Evolutionary conservation across 176 grass and related monocot genomes (phyloP), one percentile per base, ranked within the genome.

Genomic region (Phyllostachys edulis): DNA sequence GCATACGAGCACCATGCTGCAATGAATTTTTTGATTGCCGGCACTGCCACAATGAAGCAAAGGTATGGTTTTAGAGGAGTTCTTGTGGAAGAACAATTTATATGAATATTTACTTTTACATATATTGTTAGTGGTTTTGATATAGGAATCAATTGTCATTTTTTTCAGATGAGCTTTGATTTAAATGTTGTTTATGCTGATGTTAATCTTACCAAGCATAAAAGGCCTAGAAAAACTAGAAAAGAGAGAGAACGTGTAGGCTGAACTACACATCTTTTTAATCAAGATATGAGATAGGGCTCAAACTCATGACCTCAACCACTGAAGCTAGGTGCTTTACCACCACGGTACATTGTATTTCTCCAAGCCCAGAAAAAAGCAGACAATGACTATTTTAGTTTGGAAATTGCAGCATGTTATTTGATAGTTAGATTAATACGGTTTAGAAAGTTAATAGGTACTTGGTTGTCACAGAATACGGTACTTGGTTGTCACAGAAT

Each of bases 11-110:
- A 68, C 91, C 96, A 45, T 99, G 96, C 34, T 99, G 96, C 81
- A 79, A 92, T 62, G 82, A 90, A 47, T 79, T 96, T 85, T 99
- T 96, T 89, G 69, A 89, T 89, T 99, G 96, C 13, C 85, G 91
- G 39, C 96, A 96, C 69, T 99, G 96, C 81, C 96, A 99, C 55
- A 99, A 99, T 78, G 96, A 96, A 82, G 70, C 75, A 55, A 99
- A 92, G 93, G 93, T 99, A 79, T n/a, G 27, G 5, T n/a, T 71
- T 40, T 49, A 12, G 40, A 69, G n/a, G 60, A 54, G 45, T 67
- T 26, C 32, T 8, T 50, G 37, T 21, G 14, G 4, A 39, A 42
- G 11, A 23, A 1, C 10, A 67, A 3, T 44, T 54, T 32, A 49
- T 83, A 27, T 4, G 20, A 34, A 64, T 59, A 49, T 72, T 68